Conservation (phyloP, 2,329 filamentous ascomycete species). For the Arthrobotrys sphaeroides region DNA sequence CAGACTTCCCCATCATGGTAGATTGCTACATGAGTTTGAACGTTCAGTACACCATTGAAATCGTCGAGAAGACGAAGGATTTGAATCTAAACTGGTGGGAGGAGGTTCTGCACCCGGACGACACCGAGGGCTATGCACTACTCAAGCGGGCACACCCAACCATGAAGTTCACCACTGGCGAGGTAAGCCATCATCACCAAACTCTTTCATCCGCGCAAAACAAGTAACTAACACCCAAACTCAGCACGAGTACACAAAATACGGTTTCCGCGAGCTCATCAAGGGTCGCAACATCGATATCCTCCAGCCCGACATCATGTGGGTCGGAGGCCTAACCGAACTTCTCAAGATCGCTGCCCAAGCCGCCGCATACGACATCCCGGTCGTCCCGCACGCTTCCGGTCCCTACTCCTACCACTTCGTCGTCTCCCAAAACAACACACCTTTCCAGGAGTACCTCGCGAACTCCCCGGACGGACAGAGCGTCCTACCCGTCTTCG, state of each 20-base stretch:
- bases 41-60: slow-evolving; percentile 89
- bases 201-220: neutral
- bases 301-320: slow-evolving; percentile 96
- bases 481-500: slow-evolving; percentile 89
- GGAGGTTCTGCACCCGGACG: slow-evolving; percentile 89
- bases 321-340: slow-evolving; percentile 92
- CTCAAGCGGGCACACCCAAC: slow-evolving; percentile 91
- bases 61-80: slow-evolving; percentile 82
- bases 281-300: slow-evolving; percentile 93
- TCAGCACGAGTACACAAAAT: slow-evolving; percentile 87
- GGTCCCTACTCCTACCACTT: slow-evolving; percentile 97
- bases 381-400: slow-evolving; percentile 92
- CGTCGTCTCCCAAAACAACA: slow-evolving; percentile 90
- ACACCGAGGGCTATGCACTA: slow-evolving; percentile 87
- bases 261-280: slow-evolving; percentile 92
- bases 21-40: slow-evolving; percentile 98
- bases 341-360: slow-evolving; percentile 87
- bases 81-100: slow-evolving; percentile 98
- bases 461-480: slow-evolving; percentile 92
- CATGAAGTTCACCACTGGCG: slow-evolving; percentile 92
- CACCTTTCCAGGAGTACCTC: slow-evolving; percentile 94
- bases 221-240: neutral
- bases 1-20: slow-evolving; percentile 91
- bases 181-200: slow-evolving; percentile 61
- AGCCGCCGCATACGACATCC: slow-evolving; percentile 91